Evolutionary conservation across 352 stramenopile genomes (phyloP).

Genomic region (Discostella stelligera): DNA sequence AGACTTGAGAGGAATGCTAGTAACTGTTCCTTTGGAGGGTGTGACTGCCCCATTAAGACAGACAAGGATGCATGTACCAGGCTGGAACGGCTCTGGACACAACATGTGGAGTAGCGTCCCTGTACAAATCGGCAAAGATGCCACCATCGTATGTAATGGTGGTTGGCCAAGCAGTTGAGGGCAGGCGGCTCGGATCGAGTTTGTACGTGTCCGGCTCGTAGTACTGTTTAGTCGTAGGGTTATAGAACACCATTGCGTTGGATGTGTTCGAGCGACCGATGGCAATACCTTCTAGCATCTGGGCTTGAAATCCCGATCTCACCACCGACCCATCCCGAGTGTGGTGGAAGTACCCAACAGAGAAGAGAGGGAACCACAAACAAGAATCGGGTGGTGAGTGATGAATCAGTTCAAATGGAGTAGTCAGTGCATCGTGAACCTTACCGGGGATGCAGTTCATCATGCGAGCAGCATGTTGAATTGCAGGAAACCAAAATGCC

Average conservation of each 20-base stretch:
- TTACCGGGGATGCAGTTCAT: constrained; percentile 27
- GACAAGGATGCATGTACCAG: constrained; percentile 17
- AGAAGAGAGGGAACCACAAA: too few species aligned
- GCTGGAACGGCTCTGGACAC: constrained; percentile 17
- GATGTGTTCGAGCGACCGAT: constrained; percentile 19
- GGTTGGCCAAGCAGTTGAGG: not conserved
- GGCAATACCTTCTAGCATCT: constrained; percentile 28
- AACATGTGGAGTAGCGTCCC: not conserved
- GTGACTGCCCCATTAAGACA: too few species aligned
- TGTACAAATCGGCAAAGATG: constrained; percentile 6
- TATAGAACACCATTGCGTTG: constrained; percentile 2
- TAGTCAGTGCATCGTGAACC: not conserved
- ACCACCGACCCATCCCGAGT: not conserved
- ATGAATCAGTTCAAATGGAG: too few species aligned
- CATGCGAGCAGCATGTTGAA: not conserved
- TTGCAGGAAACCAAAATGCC: too few species aligned
- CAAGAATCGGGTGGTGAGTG: too few species aligned
- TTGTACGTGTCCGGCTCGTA: constrained; percentile 26
- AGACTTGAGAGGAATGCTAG: constrained; percentile 7
- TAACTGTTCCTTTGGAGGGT: constrained; percentile 4
- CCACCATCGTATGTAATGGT: constrained; percentile 30
- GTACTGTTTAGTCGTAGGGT: not conserved
- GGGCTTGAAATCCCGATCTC: constrained; percentile 9
- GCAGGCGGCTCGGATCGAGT: not conserved
- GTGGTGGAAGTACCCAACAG: too few species aligned